Evolutionary conservation across 768 basidiomycete species (phyloP), one percentile per base, ranked within the genome.

Genomic region (Clitopilus passeckerianus): DNA sequence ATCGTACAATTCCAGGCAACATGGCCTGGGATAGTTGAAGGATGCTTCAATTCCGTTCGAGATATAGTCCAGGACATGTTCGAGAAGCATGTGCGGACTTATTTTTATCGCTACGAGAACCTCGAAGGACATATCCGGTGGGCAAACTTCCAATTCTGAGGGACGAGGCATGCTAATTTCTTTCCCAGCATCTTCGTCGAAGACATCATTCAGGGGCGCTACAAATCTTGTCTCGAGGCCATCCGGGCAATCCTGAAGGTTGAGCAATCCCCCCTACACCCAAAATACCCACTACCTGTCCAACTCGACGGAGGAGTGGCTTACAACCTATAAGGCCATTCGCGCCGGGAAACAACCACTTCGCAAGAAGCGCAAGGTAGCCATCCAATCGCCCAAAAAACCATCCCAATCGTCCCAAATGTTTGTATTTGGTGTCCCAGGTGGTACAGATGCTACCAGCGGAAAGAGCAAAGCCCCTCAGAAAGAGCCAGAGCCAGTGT

Each of bases 241-340:
- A 56, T 82, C 22, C 59, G 60, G 23, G 63, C 69, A 22, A 68
- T 71, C 5, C 60, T 81, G 6, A 60, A 61, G 12, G 59, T 73
- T 1, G 83, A 83, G 66, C 34, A 37, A 2, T 56, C 59, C 1
- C 80, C n/a, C 78, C 1, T 80, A 68, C 66, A 80, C 80, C 6
- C 77, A 75, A 63, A 81, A 80, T 58, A 62, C 59, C 4, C 77
- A 77, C 60, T 80, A 79, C 59, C 68, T 76, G 8, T 53, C 66
- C 7, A 61, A 67, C 0, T 64, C 61, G 6, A 70, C 67, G 16
- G 74, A 76, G 30, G 74, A 75, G 61, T 75, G 68, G 65, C 64
- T 77, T 6, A 68, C 69, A 14, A 67, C 68, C 22, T 79, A 77
- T 61, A 77, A 73, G 58, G 73, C 65, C 9, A 65, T 66, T 18